phyloP scores from a whole-genome alignment of 768 basidiomycete genomes.

The Leccinum ochraceum region DNA sequence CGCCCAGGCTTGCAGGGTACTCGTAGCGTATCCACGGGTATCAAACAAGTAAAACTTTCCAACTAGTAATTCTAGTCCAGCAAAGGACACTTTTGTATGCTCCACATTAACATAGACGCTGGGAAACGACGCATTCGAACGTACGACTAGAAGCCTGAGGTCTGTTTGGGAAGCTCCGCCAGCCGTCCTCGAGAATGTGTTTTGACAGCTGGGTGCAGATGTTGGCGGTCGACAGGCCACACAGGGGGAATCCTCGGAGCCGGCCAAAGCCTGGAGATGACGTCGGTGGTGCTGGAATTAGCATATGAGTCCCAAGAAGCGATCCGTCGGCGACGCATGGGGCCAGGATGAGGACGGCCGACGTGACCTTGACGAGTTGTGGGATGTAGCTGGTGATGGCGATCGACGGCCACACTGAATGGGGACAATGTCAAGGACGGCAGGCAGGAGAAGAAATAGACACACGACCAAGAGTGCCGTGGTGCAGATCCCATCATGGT shows the following conservation, averaged over 20 bases:
- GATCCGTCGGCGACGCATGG: no score
- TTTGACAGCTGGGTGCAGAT: no score
- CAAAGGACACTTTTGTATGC: conserved; percentile 70
- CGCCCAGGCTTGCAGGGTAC: conserved; percentile 17
- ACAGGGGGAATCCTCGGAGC: no score
- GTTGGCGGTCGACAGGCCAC: no score
- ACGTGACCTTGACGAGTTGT: conserved; percentile 83
- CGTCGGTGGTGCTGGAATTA: no score
- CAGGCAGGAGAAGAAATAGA: background rate
- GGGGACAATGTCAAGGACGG: background rate
- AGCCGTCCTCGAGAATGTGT: no score
- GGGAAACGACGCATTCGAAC: conserved; percentile 24
- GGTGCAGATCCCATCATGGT: conserved; percentile 89
- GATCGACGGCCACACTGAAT: conserved; percentile 65
- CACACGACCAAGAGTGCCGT: conserved; percentile 43
- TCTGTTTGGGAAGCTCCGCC: no score
- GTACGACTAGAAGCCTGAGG: conserved; percentile 38
- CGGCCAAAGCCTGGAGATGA: no score
- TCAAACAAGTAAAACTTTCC: conserved; percentile 93
- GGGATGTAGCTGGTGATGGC: conserved; percentile 77
- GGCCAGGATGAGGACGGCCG: conserved; percentile 37
- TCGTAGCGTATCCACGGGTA: conserved; percentile 65
- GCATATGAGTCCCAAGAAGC: no score
- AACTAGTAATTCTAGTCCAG: conserved; percentile 86
- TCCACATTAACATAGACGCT: background rate